Conservation (phyloP, 2,329 filamentous ascomycete genomes). For the Neopestalotiopsis sp. region DNA sequence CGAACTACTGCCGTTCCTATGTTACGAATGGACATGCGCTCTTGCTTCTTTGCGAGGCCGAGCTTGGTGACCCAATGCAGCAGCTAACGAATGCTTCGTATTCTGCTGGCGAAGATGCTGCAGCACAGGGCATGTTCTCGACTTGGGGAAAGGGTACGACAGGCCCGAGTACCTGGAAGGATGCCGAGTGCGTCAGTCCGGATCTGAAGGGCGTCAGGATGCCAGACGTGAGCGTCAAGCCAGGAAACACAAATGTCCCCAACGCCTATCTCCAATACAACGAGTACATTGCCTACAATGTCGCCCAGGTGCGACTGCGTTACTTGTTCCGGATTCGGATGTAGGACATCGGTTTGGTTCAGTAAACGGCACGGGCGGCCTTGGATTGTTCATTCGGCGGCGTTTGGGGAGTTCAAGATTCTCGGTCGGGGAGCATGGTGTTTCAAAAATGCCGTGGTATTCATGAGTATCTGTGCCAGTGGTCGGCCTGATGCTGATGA, state of each 20-base stretch:
- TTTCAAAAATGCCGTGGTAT: neutral
- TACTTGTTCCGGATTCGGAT: slow-evolving; percentile 72
- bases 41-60: slow-evolving; percentile 83
- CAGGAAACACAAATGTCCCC: slow-evolving; percentile 52
- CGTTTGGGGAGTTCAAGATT: neutral
- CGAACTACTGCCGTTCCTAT: slow-evolving; percentile 72
- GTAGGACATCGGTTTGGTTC: slow-evolving; percentile 31
- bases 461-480: neutral
- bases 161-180: slow-evolving; percentile 75
- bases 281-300: slow-evolving; percentile 76
- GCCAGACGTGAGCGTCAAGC: slow-evolving; percentile 54
- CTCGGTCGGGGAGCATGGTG: neutral
- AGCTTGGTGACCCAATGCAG: slow-evolving; percentile 78
- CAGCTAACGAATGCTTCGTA: slow-evolving; percentile 64
- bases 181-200: slow-evolving; percentile 70
- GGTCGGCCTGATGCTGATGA: neutral
- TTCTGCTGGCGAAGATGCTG: slow-evolving; percentile 68
- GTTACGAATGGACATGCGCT: slow-evolving; percentile 74
- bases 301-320: slow-evolving; percentile 71
- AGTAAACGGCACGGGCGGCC: neutral
- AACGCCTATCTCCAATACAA: slow-evolving; percentile 67
- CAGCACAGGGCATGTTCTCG: slow-evolving; percentile 62
- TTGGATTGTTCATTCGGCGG: neutral
- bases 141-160: slow-evolving; percentile 74
- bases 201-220: slow-evolving; percentile 73